Evolutionary conservation across 805 yeast genomes (phyloP), one percentile per base, ranked within the genome.

Genomic region (Candida montana): DNA sequence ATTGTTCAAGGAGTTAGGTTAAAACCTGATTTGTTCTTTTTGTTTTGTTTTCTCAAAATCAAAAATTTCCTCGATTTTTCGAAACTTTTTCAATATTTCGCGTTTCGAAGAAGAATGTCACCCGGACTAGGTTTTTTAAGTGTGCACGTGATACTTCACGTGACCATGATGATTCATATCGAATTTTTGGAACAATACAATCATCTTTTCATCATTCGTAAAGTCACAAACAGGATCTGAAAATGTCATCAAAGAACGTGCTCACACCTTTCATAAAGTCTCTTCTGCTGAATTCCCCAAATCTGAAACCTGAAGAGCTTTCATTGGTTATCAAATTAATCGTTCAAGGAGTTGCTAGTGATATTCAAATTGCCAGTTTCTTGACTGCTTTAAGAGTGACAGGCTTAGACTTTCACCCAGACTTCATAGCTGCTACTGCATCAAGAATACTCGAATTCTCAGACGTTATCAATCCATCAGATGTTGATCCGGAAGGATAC

Each of bases 381-480:
- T 69, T 93, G 43, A 81, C 95, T 0, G 87, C 85, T 1, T 65
- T 93, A 37, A 74, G 93, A 51, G 61, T 81, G 33, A 74, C 77
- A 24, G 86, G 86, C 2, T 63, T 90, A 7, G 98, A 93, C 55
- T 89, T 84, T 49, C 71, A 82, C 39, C 79, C 97, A 0, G 85
- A 77, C 28, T 86, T 67, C 59, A 84, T 93, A 31, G 90, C 96
- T 4, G 81, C 86, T 8, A 96, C 97, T 0, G 96, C 88, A 1
- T 66, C 68, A 17, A 79, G 93, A 2, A 75, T 91, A 20, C 65
- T 85, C 46, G 76, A 77, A 52, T 81, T 73, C 51, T 79, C 93
- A 7, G 74, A 72, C 37, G 51, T 68, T 2, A 74, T 87, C n/a
- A 65, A 71, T 9, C 59, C 70, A 2, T 53, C 63, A 7, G 51